A percentile compares a stretch with the other conserved stretches of the same genome.
These are phyloP conservation scores for Phlyctochytrium arcticum DNA, from an alignment of 192 early-diverging fungal species.

Conservation along the genomic window DNA sequence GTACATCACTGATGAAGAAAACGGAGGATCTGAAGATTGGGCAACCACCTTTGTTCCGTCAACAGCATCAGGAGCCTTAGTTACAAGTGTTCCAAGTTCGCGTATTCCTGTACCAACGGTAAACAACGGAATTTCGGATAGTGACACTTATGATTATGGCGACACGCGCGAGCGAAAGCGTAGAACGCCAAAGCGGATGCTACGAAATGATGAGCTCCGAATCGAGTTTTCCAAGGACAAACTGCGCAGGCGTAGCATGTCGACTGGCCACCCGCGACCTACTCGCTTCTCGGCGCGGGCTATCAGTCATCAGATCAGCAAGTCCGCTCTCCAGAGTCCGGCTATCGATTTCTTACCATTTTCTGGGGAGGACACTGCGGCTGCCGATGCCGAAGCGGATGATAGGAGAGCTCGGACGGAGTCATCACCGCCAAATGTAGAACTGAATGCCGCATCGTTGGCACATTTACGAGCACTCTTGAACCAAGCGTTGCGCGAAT, in stretches of 20 bases:
- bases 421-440: slow-evolving; percentile 26
- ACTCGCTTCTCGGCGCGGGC: slow-evolving; percentile 15
- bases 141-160: slow-evolving; percentile 30
- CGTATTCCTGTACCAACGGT: not conserved
- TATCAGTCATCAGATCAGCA: slow-evolving; percentile 29
- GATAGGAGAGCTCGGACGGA: slow-evolving; percentile 25
- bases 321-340: slow-evolving; percentile 30
- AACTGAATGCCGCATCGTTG: slow-evolving; percentile 60
- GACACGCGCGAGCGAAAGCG: slow-evolving; percentile 11
- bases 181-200: not conserved
- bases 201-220: slow-evolving; percentile 43
- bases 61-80: not conserved
- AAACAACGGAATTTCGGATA: slow-evolving; percentile 11
- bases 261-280: slow-evolving; percentile 36
- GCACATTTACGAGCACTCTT: slow-evolving; percentile 67
- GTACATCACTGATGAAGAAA: slow-evolving; percentile 56
- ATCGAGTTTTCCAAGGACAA: slow-evolving; percentile 49
- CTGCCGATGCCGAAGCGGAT: not conserved
- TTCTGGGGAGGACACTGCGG: slow-evolving; percentile 6
- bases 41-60: slow-evolving; percentile 18
- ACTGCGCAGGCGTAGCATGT: slow-evolving; percentile 43
- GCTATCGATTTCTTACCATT: not conserved
- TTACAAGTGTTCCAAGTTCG: not conserved
- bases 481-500: slow-evolving; percentile 66
- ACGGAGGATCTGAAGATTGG: slow-evolving; percentile 7